A percentile compares a stretch with the other conserved stretches of the same genome.
These are phyloP conservation scores for Monocercomonoides exilis DNA, from an alignment of 78 protist genomes.

Conservation along the genomic window DNA sequence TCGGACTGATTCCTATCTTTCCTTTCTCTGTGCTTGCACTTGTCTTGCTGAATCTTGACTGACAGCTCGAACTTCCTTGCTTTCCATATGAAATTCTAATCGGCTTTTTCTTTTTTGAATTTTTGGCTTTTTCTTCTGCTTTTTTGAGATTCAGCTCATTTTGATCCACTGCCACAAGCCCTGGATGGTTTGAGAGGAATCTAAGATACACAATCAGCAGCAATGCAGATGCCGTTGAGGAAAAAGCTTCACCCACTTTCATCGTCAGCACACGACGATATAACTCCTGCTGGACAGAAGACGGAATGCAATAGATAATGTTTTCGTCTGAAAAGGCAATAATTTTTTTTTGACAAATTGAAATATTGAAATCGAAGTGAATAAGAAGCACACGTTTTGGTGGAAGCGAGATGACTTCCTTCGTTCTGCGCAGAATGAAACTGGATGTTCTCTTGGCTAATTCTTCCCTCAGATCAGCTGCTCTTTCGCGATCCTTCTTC, in stretches of 20 bases:
- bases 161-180: not conserved
- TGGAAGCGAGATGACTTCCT: not conserved
- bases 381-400: not conserved
- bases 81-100: no score
- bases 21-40: no score
- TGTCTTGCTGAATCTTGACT: no score
- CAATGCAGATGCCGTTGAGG: not conserved
- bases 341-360: no score
- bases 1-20: no score
- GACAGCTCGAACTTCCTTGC: no score
- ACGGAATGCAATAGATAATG: not conserved
- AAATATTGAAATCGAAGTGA: no score
- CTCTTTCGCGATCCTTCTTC: not conserved
- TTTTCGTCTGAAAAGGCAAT: no score
- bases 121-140: not conserved
- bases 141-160: not conserved
- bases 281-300: not conserved
- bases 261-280: not conserved
- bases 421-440: conserved; percentile 8
- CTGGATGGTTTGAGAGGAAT: not conserved
- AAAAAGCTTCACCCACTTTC: not conserved
- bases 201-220: not conserved
- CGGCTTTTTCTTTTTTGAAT: no score
- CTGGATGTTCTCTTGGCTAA: not conserved
- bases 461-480: not conserved